These are phyloP conservation scores for Nakazawaea populi DNA, from an alignment of 805 yeast species.

Conservation along the genomic window DNA sequence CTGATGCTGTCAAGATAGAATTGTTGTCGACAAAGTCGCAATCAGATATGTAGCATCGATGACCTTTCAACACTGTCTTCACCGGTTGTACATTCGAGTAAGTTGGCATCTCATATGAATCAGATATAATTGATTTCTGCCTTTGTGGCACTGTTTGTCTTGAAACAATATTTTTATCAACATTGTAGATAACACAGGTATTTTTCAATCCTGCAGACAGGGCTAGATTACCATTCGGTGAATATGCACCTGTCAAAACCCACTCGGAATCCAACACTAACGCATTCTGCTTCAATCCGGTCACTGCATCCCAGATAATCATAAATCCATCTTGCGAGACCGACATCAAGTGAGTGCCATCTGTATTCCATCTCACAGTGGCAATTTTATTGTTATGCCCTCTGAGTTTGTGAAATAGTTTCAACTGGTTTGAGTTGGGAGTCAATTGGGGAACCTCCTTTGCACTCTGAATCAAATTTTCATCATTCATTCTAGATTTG, in stretches of 20 bases:
- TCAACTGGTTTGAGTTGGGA: slow-evolving; percentile 6
- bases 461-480: slow-evolving; percentile 1
- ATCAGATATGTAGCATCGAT: slow-evolving; percentile 75
- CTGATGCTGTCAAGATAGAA: slow-evolving; percentile 63
- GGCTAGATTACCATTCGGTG: slow-evolving; percentile 58
- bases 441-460: neutral
- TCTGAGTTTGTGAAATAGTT: slow-evolving; percentile 28
- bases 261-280: slow-evolving; percentile 71
- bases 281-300: slow-evolving; percentile 67
- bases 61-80: slow-evolving; percentile 58
- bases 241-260: slow-evolving; percentile 70
- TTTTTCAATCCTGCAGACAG: slow-evolving; percentile 86
- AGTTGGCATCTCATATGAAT: slow-evolving; percentile 2
- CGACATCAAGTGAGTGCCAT: slow-evolving; percentile 54
- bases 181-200: slow-evolving; percentile 62
- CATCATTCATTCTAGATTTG: slow-evolving; percentile 1
- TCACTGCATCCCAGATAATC: slow-evolving; percentile 74
- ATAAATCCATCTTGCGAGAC: slow-evolving; percentile 86
- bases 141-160: slow-evolving; percentile 7
- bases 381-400: slow-evolving; percentile 76
- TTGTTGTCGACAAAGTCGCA: slow-evolving; percentile 58
- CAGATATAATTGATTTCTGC: neutral
- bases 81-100: neutral
- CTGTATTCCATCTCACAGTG: slow-evolving; percentile 61
- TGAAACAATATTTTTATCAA: slow-evolving; percentile 14